Base-by-base conservation (phyloP, 192 early-diverging fungal species). In the Coemansia sp. region DNA sequence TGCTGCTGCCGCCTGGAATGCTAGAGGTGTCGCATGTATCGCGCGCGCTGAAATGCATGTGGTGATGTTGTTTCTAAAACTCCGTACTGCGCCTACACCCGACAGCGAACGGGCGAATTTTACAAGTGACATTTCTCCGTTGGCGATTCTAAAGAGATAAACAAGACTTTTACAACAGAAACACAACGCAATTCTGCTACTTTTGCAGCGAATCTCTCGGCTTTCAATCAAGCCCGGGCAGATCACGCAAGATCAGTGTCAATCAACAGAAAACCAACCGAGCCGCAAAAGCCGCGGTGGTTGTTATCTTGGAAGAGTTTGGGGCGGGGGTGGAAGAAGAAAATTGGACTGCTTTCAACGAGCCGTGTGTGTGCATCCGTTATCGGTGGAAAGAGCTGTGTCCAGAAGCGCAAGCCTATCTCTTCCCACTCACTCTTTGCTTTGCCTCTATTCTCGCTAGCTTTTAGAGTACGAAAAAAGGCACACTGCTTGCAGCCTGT, bases 381-480 rank as follows among this genome's bases (percentile, higher is more conserved):
- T 63, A 63, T 63, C 51, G 46, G n/a, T 20, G 27, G 27, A 27
- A 11, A 10, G 21, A 59, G 58, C 31, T 1, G 58, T 33, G 58
- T 22, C 58, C 23, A 59, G 31, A 33, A 24, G 25, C 23, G 0
- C 22, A 9, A 23, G 25, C 25, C 33, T 24, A 39, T 20, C 6
- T 54, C 27, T 50, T 32, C n/a, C 9, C 42, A 29, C 29, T 25
- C 57, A 53, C 67, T 61, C 71, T 66, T 54, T 55, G 30, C 14
- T 50, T 66, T 61, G 56, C 54, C 71, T 61, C 30, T 54, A 56
- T 25, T 57, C 59, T 58, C 30, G 32, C 33, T 72, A 57, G 50
- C 68, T 73, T 69, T 51, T 56, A 53, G 59, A 73, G 60, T 59
- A 67, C 51, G 62, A 76, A 32, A 63, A 68, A 63, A 72, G 70